Evolutionary conservation across 257 asterid genomes (phyloP), one percentile per base, ranked within the genome.

Genomic region (Gynochthodes officinalis): DNA sequence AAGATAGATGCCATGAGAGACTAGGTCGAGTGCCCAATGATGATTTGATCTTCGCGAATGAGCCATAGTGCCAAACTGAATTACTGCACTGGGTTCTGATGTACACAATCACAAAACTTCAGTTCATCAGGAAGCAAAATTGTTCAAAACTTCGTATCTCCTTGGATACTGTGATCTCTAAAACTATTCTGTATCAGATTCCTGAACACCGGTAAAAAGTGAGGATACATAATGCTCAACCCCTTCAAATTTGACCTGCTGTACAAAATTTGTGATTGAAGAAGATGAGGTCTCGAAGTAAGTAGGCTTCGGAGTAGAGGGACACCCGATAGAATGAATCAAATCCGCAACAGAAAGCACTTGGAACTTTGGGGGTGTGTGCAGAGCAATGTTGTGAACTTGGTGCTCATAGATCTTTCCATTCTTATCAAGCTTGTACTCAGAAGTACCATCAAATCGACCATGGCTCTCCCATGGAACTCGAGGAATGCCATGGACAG

Each of bases 371-470:
- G 86, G 95, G 30, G 98, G 96, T 63, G 90, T 86, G 52, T 85
- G 89, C 21, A 84, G 43, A 63, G 98, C 99, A 79, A 94, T 89
- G 75, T 94, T 94, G 86, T 94, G 98, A 76, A 94, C 98, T 74
- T 78, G 84, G 84, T 94, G 99, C 83, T 94, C 98, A 48, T 89
- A 92, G 69, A 94, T 94, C 85, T 94, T 94, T 76, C 99, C 99
- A 50, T 83, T 84, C 87, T 87, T 89, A 66, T 94, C 99, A 16
- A 94, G 96, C 85, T 94, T 94, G 87, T 92, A 94, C 88, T 91
- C 99, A 46, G 99, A 94, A 78, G 98, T 94, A 10, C 95, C 98
- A 73, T 94, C 99, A 52, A 94, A 94, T 79, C 98, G 89, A 77
- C 97, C 84, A 44, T 77, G 90, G 58, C 93, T 84, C 89, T 94